A percentile compares a stretch with the other conserved stretches of the same genome.
phyloP scores from a whole-genome alignment of 2,329 filamentous ascomycete genomes.

The Rhynchosporium graminicola region DNA sequence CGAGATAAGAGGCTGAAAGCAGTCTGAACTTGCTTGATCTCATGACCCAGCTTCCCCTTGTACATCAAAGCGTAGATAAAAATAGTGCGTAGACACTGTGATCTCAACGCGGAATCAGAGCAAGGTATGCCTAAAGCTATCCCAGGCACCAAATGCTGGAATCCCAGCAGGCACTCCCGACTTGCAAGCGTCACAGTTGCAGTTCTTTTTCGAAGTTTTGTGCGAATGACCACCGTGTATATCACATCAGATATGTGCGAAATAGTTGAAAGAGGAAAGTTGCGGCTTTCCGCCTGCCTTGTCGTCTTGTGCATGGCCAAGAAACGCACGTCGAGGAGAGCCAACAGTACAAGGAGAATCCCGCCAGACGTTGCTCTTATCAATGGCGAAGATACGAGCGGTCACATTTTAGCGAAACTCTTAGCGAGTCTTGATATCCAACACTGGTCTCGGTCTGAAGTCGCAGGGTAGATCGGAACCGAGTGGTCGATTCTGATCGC shows the following conservation, averaged over 20 bases:
- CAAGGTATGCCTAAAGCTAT: too few species aligned
- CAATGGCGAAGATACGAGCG: background rate
- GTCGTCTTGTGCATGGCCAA: constrained; percentile 5
- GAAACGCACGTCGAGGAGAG: background rate
- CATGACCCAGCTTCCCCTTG: constrained; percentile 10
- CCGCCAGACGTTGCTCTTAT: constrained; percentile 1
- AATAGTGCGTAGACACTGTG: too few species aligned
- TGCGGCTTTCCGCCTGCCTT: constrained; percentile 8
- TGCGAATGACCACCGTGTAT: constrained; percentile 1
- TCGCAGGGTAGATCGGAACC: background rate
- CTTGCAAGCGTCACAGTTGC: background rate
- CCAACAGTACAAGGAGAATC: background rate
- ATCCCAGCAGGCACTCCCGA: background rate
- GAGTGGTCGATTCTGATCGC: background rate
- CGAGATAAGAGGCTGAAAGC: background rate
- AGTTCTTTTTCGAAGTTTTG: background rate
- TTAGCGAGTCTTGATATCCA: background rate
- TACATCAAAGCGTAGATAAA: background rate
- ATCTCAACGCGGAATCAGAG: too few species aligned
- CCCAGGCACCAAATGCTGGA: too few species aligned
- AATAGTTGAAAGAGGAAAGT: background rate
- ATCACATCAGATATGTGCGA: background rate
- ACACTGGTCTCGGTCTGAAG: background rate
- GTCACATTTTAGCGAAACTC: background rate
- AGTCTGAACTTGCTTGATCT: background rate